Evolutionary conservation across 352 stramenopile species (phyloP).

Genomic region (Phytophthora hibernalis): DNA sequence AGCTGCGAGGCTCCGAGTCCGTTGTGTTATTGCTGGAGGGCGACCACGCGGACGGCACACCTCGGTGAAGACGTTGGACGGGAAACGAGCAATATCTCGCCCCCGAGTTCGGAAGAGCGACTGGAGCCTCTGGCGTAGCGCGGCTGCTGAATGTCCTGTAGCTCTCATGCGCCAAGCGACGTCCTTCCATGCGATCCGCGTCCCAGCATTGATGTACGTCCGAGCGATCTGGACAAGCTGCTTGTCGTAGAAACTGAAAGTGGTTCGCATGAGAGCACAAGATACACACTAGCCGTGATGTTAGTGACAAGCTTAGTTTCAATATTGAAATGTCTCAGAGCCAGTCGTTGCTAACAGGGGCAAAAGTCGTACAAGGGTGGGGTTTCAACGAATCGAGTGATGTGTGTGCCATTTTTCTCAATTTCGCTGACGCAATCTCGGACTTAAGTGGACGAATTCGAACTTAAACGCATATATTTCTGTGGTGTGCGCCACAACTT

Average conservation of each 20-base stretch:
- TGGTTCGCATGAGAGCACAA: neutral
- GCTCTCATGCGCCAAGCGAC: neutral
- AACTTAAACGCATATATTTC: too few relatives aligned
- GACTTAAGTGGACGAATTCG: too few relatives aligned
- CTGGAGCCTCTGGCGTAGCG: neutral
- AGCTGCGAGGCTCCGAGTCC: neutral
- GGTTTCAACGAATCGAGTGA: too few relatives aligned
- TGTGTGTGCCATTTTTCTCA: too few relatives aligned
- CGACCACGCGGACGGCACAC: neutral
- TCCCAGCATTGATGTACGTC: neutral
- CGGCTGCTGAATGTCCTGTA: neutral
- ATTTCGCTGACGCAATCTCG: too few relatives aligned
- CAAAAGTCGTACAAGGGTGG: neutral
- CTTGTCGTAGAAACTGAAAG: constrained; percentile 1
- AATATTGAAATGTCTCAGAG: neutral
- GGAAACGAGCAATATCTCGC: neutral
- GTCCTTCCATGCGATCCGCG: neutral
- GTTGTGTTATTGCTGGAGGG: neutral
- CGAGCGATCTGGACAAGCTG: neutral
- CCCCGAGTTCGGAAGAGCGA: neutral
- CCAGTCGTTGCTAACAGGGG: neutral
- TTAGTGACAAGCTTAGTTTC: neutral
- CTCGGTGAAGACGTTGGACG: neutral
- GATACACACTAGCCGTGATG: neutral
- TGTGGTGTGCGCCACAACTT: too few relatives aligned